Base-by-base conservation (phyloP, 345 rosid genomes). In the Bruguiera parviflora region DNA sequence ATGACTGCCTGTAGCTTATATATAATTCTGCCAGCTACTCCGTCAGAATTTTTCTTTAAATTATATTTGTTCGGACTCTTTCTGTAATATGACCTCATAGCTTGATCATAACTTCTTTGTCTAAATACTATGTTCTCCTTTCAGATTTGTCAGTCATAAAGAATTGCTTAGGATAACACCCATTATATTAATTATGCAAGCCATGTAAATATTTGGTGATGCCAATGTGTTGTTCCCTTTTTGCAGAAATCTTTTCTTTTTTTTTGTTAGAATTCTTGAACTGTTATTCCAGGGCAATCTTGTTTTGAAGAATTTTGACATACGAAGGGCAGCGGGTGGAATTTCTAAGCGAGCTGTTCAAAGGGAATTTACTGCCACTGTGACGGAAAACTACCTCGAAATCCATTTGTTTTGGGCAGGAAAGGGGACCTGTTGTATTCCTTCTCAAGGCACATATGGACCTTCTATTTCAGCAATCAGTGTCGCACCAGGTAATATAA, bases 401-500 rank as follows among this genome's bases (percentile, higher is more conserved):
- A 78, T 81, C 49, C 82, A 78, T 51, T 53, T 81, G 57, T 56
- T 66, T 57, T 81, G 82, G 82, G 71, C 73, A 46, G 84, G 84
- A 35, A 81, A 78, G 61, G 82, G 82, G 22, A 81, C 84, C 51
- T 69, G 75, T 15, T 75, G 76, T 74, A 64, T 75, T 33, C 84
- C 82, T 33, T 6, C 0, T 0, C 71, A 58, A 63, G 84, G 80
- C 33, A 35, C 73, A 16, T 81, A 78, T 35, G 84, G 84, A 35
- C 84, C 84, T 52, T 62, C 58, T 19, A 69, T 81, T 69, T 78
- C 82, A n/a, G 82, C 82, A 25, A 72, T 81, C 75, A 85, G 90
- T 72, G 92, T 86, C 31, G 70, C 77, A 21, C 84, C 94, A 78
- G 89, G 90, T 86, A 72, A 25, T 10, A 32, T 21, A 22, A 64